Evolutionary conservation across 2,329 filamentous ascomycete genomes (phyloP), one percentile per base, ranked within the genome.

Genomic region (Epichloe glyceriae): DNA sequence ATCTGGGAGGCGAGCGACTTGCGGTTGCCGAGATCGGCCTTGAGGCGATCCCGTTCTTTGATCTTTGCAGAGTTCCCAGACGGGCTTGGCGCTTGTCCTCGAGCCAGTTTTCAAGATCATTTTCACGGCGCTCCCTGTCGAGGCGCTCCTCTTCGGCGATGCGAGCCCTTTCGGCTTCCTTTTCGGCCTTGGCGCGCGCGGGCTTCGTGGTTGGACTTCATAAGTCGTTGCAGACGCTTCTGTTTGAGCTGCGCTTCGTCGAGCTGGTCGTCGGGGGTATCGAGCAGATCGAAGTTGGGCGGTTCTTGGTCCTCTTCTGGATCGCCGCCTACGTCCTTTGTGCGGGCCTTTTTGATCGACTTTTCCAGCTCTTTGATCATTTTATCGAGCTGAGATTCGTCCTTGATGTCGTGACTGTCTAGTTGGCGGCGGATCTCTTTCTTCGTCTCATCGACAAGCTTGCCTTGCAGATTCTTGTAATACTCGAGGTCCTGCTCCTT

Each of bases 401-500:
- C 88, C 64, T 94, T 93, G 59, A 98, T 78, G 60, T 97, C 93
- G 58, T 94, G 88, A 14, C 84, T 83, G 61, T 97, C 93, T 1
- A 98, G 75, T 17, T 96, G 74, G 0, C 88, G 82, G 61, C 86
- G 86, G 3, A 82, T 83, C 63, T 97, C 93, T 67, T 97, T 97
- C 70, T 97, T 98, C 43, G 83, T 90, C 58, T 87, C 80, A 22
- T 84, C 81, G 2, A 75, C 77, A 10, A 96, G 73, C 55, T 80
- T 81, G 35, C 73, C 67, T 61, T 94, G 88, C 4, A 98, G 71
- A 53, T 88, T 80, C 63, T 88, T 89, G 73, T 90, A 96, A 67
- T 95, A 96, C 58, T 95, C 90, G 1, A 97, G 72, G 64, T 97
- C 90, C 63, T 95, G 83, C 68, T 98, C 93, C 67, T 98, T 98